Evolutionary conservation across 192 early-diverging fungal species (phyloP).

Genomic region (Backusella macrospora): DNA sequence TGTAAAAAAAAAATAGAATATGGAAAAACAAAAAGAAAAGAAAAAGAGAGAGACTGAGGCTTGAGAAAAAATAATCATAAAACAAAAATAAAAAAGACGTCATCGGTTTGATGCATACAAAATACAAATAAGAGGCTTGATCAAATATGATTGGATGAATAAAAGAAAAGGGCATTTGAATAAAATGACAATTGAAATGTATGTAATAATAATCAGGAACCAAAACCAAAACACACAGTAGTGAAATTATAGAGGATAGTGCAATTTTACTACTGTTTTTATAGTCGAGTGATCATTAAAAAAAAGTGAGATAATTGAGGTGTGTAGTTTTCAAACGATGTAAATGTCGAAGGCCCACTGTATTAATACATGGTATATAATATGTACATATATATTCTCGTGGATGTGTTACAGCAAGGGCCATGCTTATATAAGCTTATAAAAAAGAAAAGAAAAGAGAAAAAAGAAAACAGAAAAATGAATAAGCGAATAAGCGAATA

Average conservation of each 20-base stretch:
- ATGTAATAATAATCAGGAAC: background rate
- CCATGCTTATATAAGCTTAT: background rate
- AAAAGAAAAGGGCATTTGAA: background rate
- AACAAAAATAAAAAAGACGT: background rate
- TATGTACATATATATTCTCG: no score
- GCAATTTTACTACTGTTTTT: no score
- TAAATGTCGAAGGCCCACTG: background rate
- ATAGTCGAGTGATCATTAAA: no score
- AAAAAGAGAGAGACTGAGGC: background rate
- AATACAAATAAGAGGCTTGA: background rate
- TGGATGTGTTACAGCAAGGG: background rate
- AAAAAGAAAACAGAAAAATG: background rate
- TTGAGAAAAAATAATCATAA: background rate
- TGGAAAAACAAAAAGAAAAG: background rate
- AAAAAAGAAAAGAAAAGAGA: background rate
- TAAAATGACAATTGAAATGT: background rate
- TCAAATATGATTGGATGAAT: background rate
- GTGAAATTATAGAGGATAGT: background rate
- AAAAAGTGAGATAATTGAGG: no score
- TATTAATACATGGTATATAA: constrained; percentile 12
- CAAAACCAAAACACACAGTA: background rate
- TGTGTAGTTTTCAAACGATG: no score
- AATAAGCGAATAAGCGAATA: background rate
- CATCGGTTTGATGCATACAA: background rate
- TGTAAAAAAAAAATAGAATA: background rate